Evolutionary conservation across 305 asterid species (phyloP).

Genomic region (Fraxinus paxiana): DNA sequence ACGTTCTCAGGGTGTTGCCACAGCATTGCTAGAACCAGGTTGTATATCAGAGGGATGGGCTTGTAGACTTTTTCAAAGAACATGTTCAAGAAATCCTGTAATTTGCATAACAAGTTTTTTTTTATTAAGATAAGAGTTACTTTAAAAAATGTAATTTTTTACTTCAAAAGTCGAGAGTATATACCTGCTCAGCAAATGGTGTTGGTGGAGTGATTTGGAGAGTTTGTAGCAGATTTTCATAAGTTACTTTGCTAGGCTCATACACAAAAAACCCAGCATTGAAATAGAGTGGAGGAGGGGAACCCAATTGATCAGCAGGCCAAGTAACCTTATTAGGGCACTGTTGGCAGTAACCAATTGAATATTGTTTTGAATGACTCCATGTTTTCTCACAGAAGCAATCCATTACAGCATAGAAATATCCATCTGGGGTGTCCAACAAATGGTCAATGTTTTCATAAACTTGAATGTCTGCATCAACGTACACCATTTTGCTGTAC

Average conservation of each 20-base stretch:
- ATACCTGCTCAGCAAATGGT: constrained; percentile 30
- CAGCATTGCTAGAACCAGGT: constrained; percentile 30
- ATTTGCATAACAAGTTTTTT: not conserved
- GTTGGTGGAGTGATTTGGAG: constrained; percentile 26
- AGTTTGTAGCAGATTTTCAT: constrained; percentile 20
- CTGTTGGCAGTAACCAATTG: constrained; percentile 31
- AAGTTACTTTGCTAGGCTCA: constrained; percentile 26
- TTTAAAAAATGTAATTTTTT: not conserved
- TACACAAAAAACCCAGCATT: constrained; percentile 30
- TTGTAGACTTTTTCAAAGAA: constrained; percentile 25
- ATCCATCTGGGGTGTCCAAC: constrained; percentile 26
- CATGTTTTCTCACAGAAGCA: constrained; percentile 33
- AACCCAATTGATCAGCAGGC: constrained; percentile 26
- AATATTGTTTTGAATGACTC: constrained; percentile 25
- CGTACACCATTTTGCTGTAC: constrained; percentile 30
- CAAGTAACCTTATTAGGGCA: constrained; percentile 27
- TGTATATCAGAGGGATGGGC: constrained; percentile 26
- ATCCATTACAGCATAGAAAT: constrained; percentile 30
- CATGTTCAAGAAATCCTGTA: constrained; percentile 35
- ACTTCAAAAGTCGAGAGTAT: not conserved
- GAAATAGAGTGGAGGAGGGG: constrained; percentile 27
- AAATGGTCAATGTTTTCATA: constrained; percentile 27
- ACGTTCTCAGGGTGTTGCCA: constrained; percentile 32
- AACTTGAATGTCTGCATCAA: constrained; percentile 29
- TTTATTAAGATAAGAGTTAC: not conserved